Base-by-base conservation (phyloP, 106 monocot species). In the Acanthochlamys bracteata region DNA sequence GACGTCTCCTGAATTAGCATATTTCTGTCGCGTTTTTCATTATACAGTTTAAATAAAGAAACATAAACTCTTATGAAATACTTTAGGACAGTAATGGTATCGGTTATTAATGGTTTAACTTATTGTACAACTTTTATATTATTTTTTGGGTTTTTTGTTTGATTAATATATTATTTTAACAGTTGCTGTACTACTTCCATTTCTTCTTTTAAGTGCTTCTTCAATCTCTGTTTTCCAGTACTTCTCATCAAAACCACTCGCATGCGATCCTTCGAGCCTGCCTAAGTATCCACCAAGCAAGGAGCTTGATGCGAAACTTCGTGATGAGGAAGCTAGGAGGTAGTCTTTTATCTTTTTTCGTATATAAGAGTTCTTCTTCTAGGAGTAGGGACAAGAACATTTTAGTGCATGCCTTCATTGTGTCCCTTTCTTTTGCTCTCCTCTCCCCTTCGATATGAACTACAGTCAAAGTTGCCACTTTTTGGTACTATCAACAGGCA, bases 241-340 rank as follows among this genome's bases (percentile, higher is more conserved):
- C 27, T 84, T 84, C 76, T 70, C 67, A 12, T 63, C 76, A 63
- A 77, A 71, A 39, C 84, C 88, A 56, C 26, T 81, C 56, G 68
- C 68, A 0, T 85, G 85, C 47, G 72, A 78, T 65, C 77, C 85
- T 49, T 77, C 85, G 57, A 81, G 74, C 62, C 78, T 90, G 69
- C 90, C 90, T 24, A 90, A 78, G 71, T 90, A 66, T 76, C 90
- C 86, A 55, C 90, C 90, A 40, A 86, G 86, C 63, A 90, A 90
- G 80, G 90, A 90, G 69, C 80, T 83, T 68, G 86, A 86, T 73
- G 83, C 76, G 23, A 83, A 76, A 46, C 80, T 83, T 69, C 80
- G 80, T 15, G 73, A 78, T 55, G 83, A 88, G 64, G 83, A 83
- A 75, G 63, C 66, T 63, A 69, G 83, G 59, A 88, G 88, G 88